Evolutionary conservation across 768 basidiomycete genomes (phyloP).

Genomic region (Suillus clintonianus): DNA sequence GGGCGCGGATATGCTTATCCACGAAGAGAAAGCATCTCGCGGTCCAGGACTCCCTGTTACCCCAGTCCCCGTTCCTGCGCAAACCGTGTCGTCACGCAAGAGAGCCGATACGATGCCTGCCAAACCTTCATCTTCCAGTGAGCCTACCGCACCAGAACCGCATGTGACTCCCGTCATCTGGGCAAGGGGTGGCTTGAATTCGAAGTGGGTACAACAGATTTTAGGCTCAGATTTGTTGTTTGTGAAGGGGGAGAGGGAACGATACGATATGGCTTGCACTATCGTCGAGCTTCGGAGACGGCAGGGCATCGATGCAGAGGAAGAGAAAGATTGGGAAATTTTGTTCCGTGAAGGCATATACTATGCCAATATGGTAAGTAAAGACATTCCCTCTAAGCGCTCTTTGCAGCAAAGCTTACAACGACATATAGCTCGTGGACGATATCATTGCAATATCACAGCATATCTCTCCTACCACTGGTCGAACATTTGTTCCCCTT

Average conservation of each 20-base stretch:
- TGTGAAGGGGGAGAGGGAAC: conserved; percentile 71
- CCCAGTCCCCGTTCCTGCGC: conserved; percentile 16
- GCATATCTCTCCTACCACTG: conserved; percentile 74
- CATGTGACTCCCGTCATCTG: conserved; percentile 58
- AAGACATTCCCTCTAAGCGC: conserved; percentile 14
- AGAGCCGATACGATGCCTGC: conserved; percentile 32
- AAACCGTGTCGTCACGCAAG: conserved; percentile 19
- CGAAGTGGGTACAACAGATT: conserved; percentile 73
- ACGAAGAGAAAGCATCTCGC: conserved; percentile 48
- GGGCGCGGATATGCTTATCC: conserved; percentile 75
- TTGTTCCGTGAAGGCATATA: conserved; percentile 81
- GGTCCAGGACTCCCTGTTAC: conserved; percentile 18
- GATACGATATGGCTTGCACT: conserved; percentile 76
- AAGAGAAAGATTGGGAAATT: conserved; percentile 69
- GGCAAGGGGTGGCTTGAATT: conserved; percentile 71
- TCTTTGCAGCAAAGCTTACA: conserved; percentile 1
- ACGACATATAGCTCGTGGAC: conserved; percentile 61
- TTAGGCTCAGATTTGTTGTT: conserved; percentile 81
- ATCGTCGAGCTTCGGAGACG: conserved; percentile 74
- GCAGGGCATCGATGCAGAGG: conserved; percentile 52
- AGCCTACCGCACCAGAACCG: conserved; percentile 12
- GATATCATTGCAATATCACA: conserved; percentile 74
- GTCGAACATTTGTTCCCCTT: conserved; percentile 67
- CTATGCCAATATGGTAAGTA: conserved; percentile 86
- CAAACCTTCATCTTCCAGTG: conserved; percentile 15